Evolutionary conservation across 2,329 filamentous ascomycete genomes (phyloP).

Genomic region (Botryotinia convoluta): DNA sequence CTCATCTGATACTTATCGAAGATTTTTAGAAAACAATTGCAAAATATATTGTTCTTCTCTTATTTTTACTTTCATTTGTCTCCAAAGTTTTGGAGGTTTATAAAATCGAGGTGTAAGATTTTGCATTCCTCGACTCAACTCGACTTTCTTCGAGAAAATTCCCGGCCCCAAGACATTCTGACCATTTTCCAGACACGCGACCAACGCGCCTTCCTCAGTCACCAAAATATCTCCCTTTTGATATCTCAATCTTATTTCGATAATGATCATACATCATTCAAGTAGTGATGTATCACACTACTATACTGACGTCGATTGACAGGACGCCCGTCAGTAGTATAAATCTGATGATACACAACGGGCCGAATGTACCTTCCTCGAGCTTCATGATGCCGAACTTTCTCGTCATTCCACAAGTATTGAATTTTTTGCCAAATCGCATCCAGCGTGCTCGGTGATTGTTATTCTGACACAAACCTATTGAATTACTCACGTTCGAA

Average conservation of each 20-base stretch:
- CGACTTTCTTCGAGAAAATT: background rate
- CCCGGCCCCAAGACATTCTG: background rate
- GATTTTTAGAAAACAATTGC: background rate
- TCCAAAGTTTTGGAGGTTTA: background rate
- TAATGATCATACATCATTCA: background rate
- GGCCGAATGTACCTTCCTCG: conserved; percentile 16
- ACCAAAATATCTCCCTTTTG: background rate
- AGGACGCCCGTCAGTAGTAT: background rate
- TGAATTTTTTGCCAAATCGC: background rate
- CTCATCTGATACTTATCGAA: conserved; percentile 4
- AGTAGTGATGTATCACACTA: background rate
- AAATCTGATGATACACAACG: conserved; percentile 10
- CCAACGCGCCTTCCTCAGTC: background rate
- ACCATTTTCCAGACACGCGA: conserved; percentile 6
- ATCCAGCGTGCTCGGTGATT: background rate
- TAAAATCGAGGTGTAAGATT: background rate
- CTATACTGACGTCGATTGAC: background rate
- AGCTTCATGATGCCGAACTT: background rate
- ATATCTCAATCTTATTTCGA: background rate
- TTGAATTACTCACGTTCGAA: conserved; percentile 11
- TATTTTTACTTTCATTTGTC: background rate
- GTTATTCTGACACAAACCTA: background rate
- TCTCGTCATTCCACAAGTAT: conserved; percentile 11
- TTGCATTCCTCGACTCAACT: background rate
- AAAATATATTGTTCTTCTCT: background rate